Conservation (phyloP, 1,284 basidiomycete species). For the Schizophyllum amplum region DNA sequence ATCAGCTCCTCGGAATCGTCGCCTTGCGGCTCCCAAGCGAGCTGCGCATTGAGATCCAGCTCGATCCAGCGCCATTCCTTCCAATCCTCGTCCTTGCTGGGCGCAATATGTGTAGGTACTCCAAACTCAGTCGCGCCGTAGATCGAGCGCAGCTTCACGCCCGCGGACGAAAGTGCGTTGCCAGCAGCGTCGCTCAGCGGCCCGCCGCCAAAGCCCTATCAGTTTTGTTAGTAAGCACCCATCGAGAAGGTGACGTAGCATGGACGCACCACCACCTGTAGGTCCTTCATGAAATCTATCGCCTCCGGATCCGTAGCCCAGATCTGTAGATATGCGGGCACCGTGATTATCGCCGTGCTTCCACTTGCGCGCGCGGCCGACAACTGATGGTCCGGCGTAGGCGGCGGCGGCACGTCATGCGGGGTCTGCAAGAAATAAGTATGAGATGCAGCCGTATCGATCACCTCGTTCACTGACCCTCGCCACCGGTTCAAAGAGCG, state of each 20-base stretch:
- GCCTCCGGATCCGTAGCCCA: constrained; percentile 14
- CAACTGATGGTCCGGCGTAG: constrained; percentile 4
- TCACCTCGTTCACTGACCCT: neutral
- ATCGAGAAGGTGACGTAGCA: neutral
- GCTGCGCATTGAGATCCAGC: neutral
- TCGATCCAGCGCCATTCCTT: neutral
- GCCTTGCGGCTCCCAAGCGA: neutral
- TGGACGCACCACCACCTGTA: constrained; percentile 8
- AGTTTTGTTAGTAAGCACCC: neutral
- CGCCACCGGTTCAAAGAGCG: neutral
- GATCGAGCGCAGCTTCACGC: neutral
- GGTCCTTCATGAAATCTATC: constrained; percentile 7
- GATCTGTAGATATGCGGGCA: constrained; percentile 20
- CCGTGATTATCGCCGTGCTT: constrained; percentile 10
- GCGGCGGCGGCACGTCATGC: neutral
- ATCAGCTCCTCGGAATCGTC: neutral
- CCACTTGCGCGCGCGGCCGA: constrained; percentile 1
- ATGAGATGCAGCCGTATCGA: neutral
- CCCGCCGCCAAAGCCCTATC: neutral
- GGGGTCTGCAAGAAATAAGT: neutral
- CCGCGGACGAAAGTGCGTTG: neutral
- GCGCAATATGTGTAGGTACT: neutral
- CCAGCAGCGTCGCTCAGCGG: neutral
- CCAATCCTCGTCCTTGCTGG: neutral
- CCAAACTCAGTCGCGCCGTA: neutral